phyloP scores from a whole-genome alignment of 257 asterid species.

The Gentiana macrophylla region DNA sequence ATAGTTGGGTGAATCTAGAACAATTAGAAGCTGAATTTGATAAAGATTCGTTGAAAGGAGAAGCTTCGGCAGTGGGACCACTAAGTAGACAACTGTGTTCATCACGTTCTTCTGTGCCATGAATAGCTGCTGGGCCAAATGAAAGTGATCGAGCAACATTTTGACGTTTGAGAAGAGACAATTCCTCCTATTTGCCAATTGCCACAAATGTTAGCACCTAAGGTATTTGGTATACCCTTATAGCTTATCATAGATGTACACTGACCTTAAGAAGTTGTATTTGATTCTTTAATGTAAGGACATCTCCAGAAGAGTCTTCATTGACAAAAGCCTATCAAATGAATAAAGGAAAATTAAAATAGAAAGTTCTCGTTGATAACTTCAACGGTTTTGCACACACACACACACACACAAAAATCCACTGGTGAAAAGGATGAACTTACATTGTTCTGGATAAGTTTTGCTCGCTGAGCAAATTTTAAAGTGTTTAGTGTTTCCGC shows the following conservation, averaged over 20 bases:
- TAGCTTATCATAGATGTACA: neutral
- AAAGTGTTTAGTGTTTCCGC: slow-evolving; percentile 88
- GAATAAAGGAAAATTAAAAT: slow-evolving; percentile 12
- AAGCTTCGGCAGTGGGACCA: too few relatives aligned
- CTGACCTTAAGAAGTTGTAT: slow-evolving; percentile 74
- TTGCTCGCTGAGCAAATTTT: slow-evolving; percentile 96
- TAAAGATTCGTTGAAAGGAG: too few relatives aligned
- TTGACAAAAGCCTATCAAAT: slow-evolving; percentile 67
- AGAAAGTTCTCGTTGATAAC: slow-evolving; percentile 2
- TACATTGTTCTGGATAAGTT: slow-evolving; percentile 93
- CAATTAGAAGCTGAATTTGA: too few relatives aligned
- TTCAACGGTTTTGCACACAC: neutral
- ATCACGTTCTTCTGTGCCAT: slow-evolving; percentile 23
- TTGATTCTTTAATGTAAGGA: slow-evolving; percentile 58
- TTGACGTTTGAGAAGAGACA: slow-evolving; percentile 62
- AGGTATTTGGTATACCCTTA: neutral
- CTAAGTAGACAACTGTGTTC: slow-evolving; percentile 18
- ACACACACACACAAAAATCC: neutral
- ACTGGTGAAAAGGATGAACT: slow-evolving; percentile 23
- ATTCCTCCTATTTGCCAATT: slow-evolving; percentile 69
- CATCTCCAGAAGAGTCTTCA: slow-evolving; percentile 95
- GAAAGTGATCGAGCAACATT: slow-evolving; percentile 55
- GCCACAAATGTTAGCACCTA: slow-evolving; percentile 4
- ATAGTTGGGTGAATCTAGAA: too few relatives aligned
- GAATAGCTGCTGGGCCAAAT: slow-evolving; percentile 31